Conservation (phyloP, 129 eudicot genomes). For the Tagetes erecta region DNA sequence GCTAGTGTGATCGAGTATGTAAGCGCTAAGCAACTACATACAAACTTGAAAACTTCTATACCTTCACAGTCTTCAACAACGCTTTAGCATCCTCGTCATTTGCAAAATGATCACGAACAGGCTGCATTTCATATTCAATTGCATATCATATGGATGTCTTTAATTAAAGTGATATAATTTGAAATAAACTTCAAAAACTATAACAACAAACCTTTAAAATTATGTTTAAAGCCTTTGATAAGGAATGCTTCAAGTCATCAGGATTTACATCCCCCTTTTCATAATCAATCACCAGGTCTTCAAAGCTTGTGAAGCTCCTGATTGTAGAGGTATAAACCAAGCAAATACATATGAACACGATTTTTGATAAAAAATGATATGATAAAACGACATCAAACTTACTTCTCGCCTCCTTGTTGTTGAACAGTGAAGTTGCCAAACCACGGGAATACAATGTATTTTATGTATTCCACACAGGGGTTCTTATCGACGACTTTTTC, state of each 20-base stretch:
- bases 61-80: background rate
- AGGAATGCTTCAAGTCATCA: conserved; percentile 56
- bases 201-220: conserved; percentile 50
- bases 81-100: background rate
- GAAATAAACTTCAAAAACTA: background rate
- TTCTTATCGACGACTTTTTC: conserved; percentile 50
- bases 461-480: conserved; percentile 65
- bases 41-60: background rate
- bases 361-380: background rate
- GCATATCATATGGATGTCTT: background rate
- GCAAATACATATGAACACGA: background rate
- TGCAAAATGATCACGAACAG: conserved; percentile 9
- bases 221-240: conserved; percentile 55
- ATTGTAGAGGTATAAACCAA: background rate
- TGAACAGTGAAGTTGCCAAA: conserved; percentile 54
- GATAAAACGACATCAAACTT: conserved; percentile 22
- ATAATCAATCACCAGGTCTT: conserved; percentile 48
- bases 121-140: background rate
- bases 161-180: background rate
- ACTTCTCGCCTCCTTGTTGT: conserved; percentile 61
- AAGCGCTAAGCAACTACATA: background rate
- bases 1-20: background rate
- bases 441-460: conserved; percentile 61
- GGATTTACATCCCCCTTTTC: conserved; percentile 60
- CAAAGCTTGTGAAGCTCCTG: conserved; percentile 47